Base-by-base conservation (phyloP, 352 stramenopile species). In the Peronospora tabacina region DNA sequence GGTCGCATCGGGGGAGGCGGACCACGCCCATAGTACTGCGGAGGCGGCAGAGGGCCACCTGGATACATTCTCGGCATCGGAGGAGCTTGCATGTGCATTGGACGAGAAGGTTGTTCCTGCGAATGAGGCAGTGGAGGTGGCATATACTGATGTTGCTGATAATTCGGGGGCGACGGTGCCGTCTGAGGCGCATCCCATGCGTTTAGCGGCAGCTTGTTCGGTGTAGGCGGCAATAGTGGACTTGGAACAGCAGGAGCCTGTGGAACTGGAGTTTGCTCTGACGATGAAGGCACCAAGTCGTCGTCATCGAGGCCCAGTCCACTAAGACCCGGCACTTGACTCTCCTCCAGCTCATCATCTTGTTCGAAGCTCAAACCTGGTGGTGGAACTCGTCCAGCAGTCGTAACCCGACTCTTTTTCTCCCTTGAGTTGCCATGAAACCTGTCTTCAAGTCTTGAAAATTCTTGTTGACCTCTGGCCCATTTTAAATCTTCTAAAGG, bases 401-500 rank as follows among this genome's bases (percentile, higher is more conserved):
- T 29, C n/a, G 44, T 15, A 15, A 22, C 2, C 9, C 6, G 11
- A 7, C 20, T 33, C 22, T 0, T 33, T 15, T 45, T 55, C 3
- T 56, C 41, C 28, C 11, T 36, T 16, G 32, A 43, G 7, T 41
- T 44, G 17, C 36, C 43, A 34, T 76, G 60, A 33, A 79, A 81
- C 54, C 75, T 63, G 33, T 69, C 60, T 39, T 85, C 72, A 5
- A 87, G 48, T 39, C 74, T 61, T 15, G 77, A 86, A 32, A 88
- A 89, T 36, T 81, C 64, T 30, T 88, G 66, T 45, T 90, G 79
- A 3, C 82, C 79, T 39, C 79, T 68, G 2, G 82, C 76, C 82
- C 82, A 93, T 55, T 86, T 86, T 17, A 90, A 48, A 48, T 93
- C 81, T 36, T 87, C 75, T 0, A 79, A 80, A 0, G 76, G 62